A percentile compares a stretch with the other conserved stretches of the same genome.
These are phyloP conservation scores for Aspergillus hancockii DNA, from an alignment of 495 filamentous ascomycete genomes.

Conservation along the genomic window DNA sequence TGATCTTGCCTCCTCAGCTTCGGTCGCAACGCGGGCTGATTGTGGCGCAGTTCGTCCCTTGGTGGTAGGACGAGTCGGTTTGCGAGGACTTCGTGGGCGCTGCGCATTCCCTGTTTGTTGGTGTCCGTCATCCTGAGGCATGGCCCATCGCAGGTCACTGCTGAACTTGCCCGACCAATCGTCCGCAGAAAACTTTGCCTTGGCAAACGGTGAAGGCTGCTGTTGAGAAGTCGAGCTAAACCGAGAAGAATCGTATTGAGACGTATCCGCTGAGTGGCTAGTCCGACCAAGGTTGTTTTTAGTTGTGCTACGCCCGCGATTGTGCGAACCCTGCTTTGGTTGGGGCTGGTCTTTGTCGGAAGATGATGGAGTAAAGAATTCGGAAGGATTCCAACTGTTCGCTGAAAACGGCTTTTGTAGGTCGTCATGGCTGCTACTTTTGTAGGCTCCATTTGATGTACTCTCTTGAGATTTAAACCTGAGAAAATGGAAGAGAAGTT, in stretches of 20 bases:
- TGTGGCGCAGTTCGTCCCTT: slow-evolving; percentile 35
- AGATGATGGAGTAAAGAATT: slow-evolving; percentile 50
- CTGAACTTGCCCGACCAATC: slow-evolving; percentile 68
- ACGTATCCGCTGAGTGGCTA: slow-evolving; percentile 17
- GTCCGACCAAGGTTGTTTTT: slow-evolving; percentile 21
- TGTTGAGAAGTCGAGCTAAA: slow-evolving; percentile 22
- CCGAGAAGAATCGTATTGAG: slow-evolving; percentile 19
- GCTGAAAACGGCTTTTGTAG: slow-evolving; percentile 75
- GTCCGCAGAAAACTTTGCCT: slow-evolving; percentile 61
- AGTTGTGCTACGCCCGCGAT: slow-evolving; percentile 30
- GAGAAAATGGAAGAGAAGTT: neutral
- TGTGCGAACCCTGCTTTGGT: slow-evolving; percentile 35
- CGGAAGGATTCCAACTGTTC: slow-evolving; percentile 50
- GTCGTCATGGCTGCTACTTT: slow-evolving; percentile 65
- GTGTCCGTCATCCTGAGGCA: slow-evolving; percentile 36
- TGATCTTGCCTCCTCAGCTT: slow-evolving; percentile 42
- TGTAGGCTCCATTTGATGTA: slow-evolving; percentile 24
- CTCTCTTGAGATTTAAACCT: neutral
- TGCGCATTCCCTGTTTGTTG: slow-evolving; percentile 29
- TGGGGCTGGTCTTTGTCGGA: slow-evolving; percentile 33
- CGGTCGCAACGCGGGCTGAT: slow-evolving; percentile 40
- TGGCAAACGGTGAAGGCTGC: slow-evolving; percentile 35
- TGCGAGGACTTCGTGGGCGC: slow-evolving; percentile 41
- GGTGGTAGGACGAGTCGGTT: slow-evolving; percentile 23
- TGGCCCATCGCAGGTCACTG: slow-evolving; percentile 53